Percentiles rank a stretch among this genome's conserved stretches.
phyloP scores from a whole-genome alignment of 23 red algal species.

The Gracilaria domingensis region DNA sequence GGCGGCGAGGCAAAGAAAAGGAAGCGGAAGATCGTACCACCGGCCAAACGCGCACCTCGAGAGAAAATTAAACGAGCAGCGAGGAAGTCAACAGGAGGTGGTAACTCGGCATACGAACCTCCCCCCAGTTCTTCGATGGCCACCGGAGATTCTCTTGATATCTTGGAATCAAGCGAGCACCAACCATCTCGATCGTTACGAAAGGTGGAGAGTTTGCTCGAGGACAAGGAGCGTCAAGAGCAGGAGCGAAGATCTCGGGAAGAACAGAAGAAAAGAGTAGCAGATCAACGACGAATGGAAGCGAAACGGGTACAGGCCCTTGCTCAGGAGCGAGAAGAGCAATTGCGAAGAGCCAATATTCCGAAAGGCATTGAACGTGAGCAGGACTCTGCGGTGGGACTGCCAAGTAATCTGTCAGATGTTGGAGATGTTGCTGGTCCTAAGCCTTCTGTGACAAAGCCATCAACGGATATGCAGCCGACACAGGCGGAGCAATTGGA shows the following conservation, averaged over 20 bases:
- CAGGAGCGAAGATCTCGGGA: slow-evolving; percentile 10
- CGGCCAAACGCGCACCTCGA: background rate
- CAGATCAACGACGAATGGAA: background rate
- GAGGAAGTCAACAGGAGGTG: slow-evolving; percentile 10
- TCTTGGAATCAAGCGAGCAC: background rate
- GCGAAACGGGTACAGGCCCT: background rate
- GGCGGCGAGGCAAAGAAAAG: background rate
- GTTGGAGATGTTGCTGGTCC: background rate
- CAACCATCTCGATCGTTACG: slow-evolving; percentile 5
- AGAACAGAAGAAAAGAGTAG: background rate
- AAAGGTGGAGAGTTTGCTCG: slow-evolving; percentile 26
- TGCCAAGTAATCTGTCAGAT: background rate
- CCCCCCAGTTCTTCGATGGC: background rate
- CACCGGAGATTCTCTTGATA: background rate
- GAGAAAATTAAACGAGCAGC: slow-evolving; percentile 20
- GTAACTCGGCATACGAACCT: background rate
- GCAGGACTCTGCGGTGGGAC: background rate
- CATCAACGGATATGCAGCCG: background rate
- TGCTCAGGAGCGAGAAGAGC: background rate
- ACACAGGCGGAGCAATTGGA: background rate
- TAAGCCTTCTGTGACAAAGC: background rate
- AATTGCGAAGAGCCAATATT: background rate
- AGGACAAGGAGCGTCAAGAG: slow-evolving; percentile 31
- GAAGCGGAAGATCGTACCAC: background rate
- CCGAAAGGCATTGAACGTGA: background rate